A percentile compares a stretch with the other conserved stretches of the same genome.
Evolutionary conservation across 805 yeast genomes (phyloP).

Genomic region (Blastobotrys parvus): DNA sequence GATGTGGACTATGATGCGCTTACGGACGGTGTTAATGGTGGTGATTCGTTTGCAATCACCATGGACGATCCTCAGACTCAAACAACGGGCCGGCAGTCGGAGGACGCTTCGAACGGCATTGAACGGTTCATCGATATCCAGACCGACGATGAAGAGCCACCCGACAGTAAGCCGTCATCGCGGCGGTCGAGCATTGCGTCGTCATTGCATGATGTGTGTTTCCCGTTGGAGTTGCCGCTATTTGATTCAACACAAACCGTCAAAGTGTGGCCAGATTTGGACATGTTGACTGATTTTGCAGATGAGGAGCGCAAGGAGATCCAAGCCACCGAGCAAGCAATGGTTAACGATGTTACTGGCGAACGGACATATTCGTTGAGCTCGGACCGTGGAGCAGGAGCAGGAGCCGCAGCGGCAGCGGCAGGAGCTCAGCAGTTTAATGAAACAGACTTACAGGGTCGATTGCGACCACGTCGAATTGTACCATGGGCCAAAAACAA

Average conservation of each 20-base stretch:
- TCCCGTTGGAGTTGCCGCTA: constrained; percentile 52
- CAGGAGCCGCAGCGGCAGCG: background rate
- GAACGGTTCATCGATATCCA: constrained; percentile 7
- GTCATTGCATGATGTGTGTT: constrained; percentile 86
- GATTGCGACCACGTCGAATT: constrained; percentile 66
- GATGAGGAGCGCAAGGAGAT: constrained; percentile 52
- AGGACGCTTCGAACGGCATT: constrained; percentile 1
- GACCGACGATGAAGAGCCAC: constrained; percentile 17
- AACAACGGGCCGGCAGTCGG: background rate
- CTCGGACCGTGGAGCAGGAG: constrained; percentile 1
- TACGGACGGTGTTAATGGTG: constrained; percentile 4
- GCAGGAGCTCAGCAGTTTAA: background rate
- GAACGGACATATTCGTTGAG: constrained; percentile 8
- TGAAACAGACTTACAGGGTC: constrained; percentile 38
- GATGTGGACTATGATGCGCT: background rate
- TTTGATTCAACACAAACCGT: constrained; percentile 21
- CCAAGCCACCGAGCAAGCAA: constrained; percentile 18
- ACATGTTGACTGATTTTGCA: constrained; percentile 67
- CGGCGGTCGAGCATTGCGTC: constrained; percentile 53
- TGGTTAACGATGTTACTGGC: constrained; percentile 14
- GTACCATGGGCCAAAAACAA: constrained; percentile 56
- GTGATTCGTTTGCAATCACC: constrained; percentile 11
- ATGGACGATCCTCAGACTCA: constrained; percentile 5
- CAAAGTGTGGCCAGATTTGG: constrained; percentile 76
- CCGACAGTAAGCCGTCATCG: constrained; percentile 52